These are phyloP conservation scores for Lecanicillium sp. DNA, from an alignment of 2,329 filamentous ascomycete species.

Conservation along the genomic window DNA sequence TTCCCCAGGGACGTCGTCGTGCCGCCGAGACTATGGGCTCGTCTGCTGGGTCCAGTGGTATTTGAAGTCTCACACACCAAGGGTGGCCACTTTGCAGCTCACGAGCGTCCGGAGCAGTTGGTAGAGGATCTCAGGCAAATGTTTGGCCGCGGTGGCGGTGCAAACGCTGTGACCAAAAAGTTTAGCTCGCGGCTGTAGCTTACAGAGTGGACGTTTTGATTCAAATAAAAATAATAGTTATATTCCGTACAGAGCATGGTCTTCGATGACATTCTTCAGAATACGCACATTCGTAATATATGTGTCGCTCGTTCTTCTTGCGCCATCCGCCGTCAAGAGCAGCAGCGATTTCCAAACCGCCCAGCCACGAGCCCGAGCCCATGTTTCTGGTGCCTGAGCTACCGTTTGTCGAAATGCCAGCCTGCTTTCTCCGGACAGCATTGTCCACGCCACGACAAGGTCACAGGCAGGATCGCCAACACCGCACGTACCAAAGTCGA, in stretches of 20 bases:
- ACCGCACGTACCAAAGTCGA: background rate
- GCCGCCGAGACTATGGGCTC: conserved; percentile 44
- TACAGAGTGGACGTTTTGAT: too few species aligned
- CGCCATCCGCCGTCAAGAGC: too few species aligned
- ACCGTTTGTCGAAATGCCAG: background rate
- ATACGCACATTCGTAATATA: too few species aligned
- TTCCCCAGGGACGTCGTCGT: conserved; percentile 50
- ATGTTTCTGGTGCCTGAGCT: background rate
- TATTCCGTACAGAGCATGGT: background rate
- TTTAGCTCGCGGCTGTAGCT: conserved; percentile 4
- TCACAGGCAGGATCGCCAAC: background rate
- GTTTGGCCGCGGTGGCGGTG: conserved; percentile 43
- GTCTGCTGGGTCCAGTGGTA: conserved; percentile 49
- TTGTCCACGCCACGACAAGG: background rate
- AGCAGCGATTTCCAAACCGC: background rate
- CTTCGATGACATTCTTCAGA: too few species aligned
- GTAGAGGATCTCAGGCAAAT: conserved; percentile 43
- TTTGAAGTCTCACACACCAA: conserved; percentile 40
- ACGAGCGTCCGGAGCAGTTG: conserved; percentile 43
- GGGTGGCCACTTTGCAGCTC: conserved; percentile 51
- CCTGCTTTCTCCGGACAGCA: background rate
- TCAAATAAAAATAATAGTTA: too few species aligned
- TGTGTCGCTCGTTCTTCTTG: too few species aligned
- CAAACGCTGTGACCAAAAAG: conserved; percentile 26
- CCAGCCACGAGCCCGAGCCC: background rate